Base-by-base conservation (phyloP, 2,329 filamentous ascomycete species). In the Leptographium lundbergii region DNA sequence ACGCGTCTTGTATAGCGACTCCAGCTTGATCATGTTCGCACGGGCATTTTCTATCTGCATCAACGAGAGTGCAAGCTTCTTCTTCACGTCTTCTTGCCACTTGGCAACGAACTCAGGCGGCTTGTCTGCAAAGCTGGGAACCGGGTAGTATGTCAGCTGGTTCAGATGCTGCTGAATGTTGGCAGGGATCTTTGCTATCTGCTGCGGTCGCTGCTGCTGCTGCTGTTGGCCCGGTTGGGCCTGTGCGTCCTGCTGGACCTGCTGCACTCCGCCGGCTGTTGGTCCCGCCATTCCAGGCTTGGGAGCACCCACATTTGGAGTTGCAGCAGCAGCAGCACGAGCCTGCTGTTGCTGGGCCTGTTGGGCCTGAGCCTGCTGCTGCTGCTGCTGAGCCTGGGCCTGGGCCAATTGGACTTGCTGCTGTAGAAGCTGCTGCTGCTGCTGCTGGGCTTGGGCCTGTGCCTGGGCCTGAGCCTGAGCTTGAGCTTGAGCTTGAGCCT, bases 11-110 rank as follows among this genome's bases (percentile, higher is more conserved):
- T 75, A 67, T 3, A 70, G 62, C 53, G 69, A 69, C 13, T 81
- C 77, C 57, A 80, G 68, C 56, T 68, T 67, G 2, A 67, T 67
- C 4, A 80, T 66, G 54, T 73, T 71, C n/a, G 63, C 65, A 13
- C 75, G 73, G 3, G 72, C 70, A 11, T 63, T 69, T 45, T 82
- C 79, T 72, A 82, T 81, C 2, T 74, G 72, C 62, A 75, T 69
- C 6, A 83, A 66, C 0, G 76, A 78, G 47, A 75, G 70, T 0
- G 71, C 70, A 60, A 82, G 81, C 58, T 72, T 73, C 0, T 72
- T 68, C 64, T 75, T 79, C 36, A 75, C 69, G 1, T 80, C 75
- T 9, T 74, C 70, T 2, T 76, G 66, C 77, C 77, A 81, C 62
- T 78, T 78, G 0, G 67, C 62, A 1, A 72, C 71, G 5, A 73